Conservation (phyloP, 2,329 filamentous ascomycete genomes). For the Cordyceps militaris region DNA sequence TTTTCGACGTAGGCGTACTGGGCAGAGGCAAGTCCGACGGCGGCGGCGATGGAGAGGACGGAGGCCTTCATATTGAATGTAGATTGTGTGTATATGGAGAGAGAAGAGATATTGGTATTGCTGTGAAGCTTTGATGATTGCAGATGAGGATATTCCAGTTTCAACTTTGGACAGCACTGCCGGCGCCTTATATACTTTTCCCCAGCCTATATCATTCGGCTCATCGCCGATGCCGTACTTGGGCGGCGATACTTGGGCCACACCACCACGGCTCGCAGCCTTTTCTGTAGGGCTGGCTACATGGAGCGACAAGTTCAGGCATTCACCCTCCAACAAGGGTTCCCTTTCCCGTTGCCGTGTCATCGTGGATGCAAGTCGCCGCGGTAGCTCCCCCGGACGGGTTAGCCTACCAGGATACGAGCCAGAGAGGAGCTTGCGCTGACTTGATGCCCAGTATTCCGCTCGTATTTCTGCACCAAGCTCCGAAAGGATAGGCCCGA, state of each 20-base stretch:
- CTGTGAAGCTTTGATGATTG: neutral
- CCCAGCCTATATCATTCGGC: neutral
- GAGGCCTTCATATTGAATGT: conserved; percentile 24
- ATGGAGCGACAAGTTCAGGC: neutral
- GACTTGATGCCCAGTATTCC: neutral
- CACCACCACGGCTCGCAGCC: neutral
- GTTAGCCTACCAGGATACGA: neutral
- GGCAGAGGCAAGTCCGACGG: conserved; percentile 27
- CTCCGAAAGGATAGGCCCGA: neutral
- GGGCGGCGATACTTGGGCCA: neutral
- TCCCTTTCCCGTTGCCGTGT: neutral
- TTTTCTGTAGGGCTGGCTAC: neutral
- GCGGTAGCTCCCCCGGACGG: neutral
- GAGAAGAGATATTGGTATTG: neutral
- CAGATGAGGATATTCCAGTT: neutral
- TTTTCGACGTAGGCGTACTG: conserved; percentile 31
- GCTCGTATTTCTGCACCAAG: neutral
- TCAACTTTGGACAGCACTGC: neutral
- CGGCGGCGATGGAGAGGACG: conserved; percentile 23
- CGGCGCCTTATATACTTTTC: neutral
- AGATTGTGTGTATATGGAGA: neutral
- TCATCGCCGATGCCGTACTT: neutral
- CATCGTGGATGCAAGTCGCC: neutral
- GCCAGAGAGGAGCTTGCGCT: neutral
- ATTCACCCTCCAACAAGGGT: neutral